phyloP scores from a whole-genome alignment of 345 rosid genomes.

The Ceriops zippeliana region DNA sequence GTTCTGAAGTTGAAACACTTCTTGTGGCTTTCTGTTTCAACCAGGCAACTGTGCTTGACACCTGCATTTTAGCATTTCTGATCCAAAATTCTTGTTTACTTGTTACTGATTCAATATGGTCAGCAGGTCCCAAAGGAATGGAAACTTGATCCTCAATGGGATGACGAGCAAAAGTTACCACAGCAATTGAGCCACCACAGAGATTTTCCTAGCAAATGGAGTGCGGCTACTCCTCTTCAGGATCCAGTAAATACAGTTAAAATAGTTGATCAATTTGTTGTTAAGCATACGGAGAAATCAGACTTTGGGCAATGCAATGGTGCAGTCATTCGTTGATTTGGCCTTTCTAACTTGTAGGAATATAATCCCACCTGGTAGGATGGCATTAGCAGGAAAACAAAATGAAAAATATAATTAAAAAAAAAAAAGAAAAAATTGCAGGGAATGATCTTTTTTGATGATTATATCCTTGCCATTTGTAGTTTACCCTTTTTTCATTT shows the following conservation, averaged over 20 bases:
- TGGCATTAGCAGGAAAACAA: neutral
- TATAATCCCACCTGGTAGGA: conserved; percentile 23
- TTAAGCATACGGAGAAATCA: conserved; percentile 37
- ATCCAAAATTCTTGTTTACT: neutral
- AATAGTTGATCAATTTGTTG: conserved; percentile 67
- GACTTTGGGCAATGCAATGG: conserved; percentile 33
- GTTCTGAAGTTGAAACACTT: too few species aligned
- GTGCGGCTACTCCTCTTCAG: conserved; percentile 49
- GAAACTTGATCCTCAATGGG: conserved; percentile 84
- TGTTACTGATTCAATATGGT: neutral
- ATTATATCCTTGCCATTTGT: neutral
- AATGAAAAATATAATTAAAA: neutral
- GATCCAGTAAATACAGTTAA: conserved; percentile 72
- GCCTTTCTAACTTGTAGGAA: conserved; percentile 10
- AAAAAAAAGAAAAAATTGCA: neutral
- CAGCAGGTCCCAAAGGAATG: conserved; percentile 89
- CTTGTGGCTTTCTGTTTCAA: neutral
- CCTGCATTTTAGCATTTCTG: neutral
- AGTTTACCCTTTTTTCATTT: neutral
- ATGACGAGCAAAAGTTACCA: conserved; percentile 53
- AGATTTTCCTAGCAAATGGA: conserved; percentile 77
- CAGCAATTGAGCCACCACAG: conserved; percentile 56
- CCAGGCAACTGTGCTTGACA: neutral
- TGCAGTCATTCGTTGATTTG: conserved; percentile 35
- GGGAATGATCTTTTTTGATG: neutral